Evolutionary conservation across 2,329 filamentous ascomycete species (phyloP), one percentile per base, ranked within the genome.

Genomic region (Cyanodermella asteris): DNA sequence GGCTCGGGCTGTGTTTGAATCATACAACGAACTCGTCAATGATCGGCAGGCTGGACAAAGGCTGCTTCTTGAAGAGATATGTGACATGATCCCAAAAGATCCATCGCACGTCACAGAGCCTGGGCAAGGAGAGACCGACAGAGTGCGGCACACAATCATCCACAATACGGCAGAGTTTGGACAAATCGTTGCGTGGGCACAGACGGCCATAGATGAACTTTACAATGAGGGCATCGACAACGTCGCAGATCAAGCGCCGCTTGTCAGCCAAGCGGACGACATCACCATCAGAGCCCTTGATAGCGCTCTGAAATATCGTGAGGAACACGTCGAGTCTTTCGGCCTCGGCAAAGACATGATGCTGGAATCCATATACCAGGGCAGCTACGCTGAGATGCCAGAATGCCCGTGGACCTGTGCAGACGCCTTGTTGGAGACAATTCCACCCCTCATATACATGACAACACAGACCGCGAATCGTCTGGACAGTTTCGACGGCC

Each of bases 361-460:
- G 16, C 56, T 67, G 24, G 55, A 72, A 34, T 72, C 72, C 5
- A 62, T 78, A 13, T 47, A 77, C 7, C 50, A 53, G 3, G 51
- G 59, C 10, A 63, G 65, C 22, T 82, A 80, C 39, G 60, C 70
- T 12, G 64, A 60, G 7, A 56, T 93, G 6, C 65, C 73, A 0
- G 70, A 77, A n/a, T n/a, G n/a, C n/a, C n/a, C n/a, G n/a, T 97
- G 87, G 87, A 93, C 82, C 1, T 81, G 63, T 35, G 47, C 28
- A 21, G 18, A 12, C 53, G 21, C 65, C 59, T 33, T 53, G 70
- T 28, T 22, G 43, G n/a, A 35, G 30, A 20, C 38, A 43, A 24
- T 47, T 3, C 31, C 31, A 16, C 23, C 22, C 39, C 19, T 35
- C 16, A 25, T 27, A 13, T 23, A 49, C 13, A 36, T 51, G 7